Evolutionary conservation across 140 eudicot genomes (phyloP).

Genomic region (Bidens hawaiensis): DNA sequence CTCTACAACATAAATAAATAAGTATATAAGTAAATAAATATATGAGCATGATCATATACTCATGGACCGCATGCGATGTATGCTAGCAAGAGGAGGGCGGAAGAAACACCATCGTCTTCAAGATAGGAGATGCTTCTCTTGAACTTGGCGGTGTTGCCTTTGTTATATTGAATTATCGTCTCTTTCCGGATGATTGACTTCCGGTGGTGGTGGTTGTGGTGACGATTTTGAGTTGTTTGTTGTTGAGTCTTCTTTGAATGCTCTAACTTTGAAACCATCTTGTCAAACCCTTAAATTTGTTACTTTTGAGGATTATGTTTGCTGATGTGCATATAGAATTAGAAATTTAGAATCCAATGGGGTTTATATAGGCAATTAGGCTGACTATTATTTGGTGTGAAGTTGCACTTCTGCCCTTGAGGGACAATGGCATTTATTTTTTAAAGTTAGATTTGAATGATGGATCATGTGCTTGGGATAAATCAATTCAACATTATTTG

Average conservation of each 20-base stretch:
- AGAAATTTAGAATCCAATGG: slow-evolving; percentile 10
- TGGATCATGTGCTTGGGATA: slow-evolving; percentile 32
- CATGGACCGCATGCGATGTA: slow-evolving; percentile 54
- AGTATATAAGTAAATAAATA: not conserved
- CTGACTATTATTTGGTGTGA: slow-evolving; percentile 1
- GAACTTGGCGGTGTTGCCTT: slow-evolving; percentile 67
- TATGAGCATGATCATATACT: not conserved
- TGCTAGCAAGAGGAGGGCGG: slow-evolving; percentile 78
- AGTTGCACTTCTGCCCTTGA: slow-evolving; percentile 24
- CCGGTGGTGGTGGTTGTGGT: slow-evolving; percentile 8
- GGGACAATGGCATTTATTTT: slow-evolving; percentile 8
- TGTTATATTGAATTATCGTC: slow-evolving; percentile 55
- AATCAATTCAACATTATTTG: slow-evolving; percentile 10
- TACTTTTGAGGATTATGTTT: not conserved
- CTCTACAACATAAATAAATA: not conserved
- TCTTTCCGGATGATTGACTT: slow-evolving; percentile 33
- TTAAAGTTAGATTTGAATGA: slow-evolving; percentile 21
- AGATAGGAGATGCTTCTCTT: slow-evolving; percentile 76
- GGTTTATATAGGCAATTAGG: slow-evolving; percentile 31
- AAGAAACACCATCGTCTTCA: slow-evolving; percentile 73
- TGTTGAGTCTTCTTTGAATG: slow-evolving; percentile 39
- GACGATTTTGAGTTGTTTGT: slow-evolving; percentile 19
- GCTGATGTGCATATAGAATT: slow-evolving; percentile 17
- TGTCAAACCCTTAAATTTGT: slow-evolving; percentile 7
- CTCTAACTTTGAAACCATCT: slow-evolving; percentile 51